Base-by-base conservation (phyloP, 2,329 filamentous ascomycete species). In the Curvularia lunata region DNA sequence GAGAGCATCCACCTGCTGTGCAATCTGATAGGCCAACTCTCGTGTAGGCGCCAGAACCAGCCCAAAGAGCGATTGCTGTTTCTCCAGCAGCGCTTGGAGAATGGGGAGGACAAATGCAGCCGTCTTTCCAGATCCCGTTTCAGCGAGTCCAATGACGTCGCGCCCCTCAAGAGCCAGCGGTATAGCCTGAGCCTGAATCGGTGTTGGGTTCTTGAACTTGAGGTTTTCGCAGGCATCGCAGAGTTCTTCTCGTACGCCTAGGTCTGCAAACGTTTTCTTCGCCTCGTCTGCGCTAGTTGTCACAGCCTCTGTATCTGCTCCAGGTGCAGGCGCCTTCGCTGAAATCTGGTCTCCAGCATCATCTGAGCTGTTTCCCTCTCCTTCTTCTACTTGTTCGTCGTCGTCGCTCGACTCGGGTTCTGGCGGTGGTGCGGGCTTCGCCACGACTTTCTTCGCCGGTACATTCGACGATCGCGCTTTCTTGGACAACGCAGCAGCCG, bases 121-220 rank as follows among this genome's bases (percentile, higher is more conserved):
- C 0, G 95, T 98, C 81, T 98, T 99, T 78, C 95, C 95, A 72
- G 88, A 92, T 67, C 95, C 95, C 0, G 95, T 99, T 79, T 99
- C 94, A 30, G 95, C 95, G 50, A 98, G 84, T 41, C 93, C 95
- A 67, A 99, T 97, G 0, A 98, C 83, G 76, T 98, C 95, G 70
- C 92, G 86, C 51, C 90, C 88, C 70, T 90, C 79, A 4, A 97
- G 83, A 34, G 93, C 93, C 4, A 86, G 73, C 4, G 94, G 94
- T 67, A 98, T 96, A 0, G 92, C 85, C 75, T 96, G 86, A 50
- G 84, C 84, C 77, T 97, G 95, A 64, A 99, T 98, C 1, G 93
- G 89, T 1, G 94, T 99, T 0, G 95, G 91, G 27, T 84, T 79
- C 70, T 89, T 96, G 83, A 92, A 99, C 62, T 90, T 90, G 52